Conservation (phyloP, 202 grass and related monocot genomes). For the Elaeis oleifera region DNA sequence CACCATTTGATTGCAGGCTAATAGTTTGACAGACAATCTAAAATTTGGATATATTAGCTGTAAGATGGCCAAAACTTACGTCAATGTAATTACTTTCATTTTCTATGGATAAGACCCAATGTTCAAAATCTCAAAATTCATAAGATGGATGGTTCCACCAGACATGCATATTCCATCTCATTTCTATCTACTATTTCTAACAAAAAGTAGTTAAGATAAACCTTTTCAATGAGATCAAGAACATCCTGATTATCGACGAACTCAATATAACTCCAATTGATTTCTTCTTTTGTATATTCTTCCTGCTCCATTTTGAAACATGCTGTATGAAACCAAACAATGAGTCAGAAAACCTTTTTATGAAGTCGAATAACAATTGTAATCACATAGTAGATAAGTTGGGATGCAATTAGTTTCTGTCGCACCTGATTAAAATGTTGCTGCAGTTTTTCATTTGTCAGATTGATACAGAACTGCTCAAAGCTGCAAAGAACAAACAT, state of each 20-base stretch:
- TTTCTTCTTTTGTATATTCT: constrained; percentile 16
- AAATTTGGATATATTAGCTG: too few species aligned
- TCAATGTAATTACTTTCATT: too few species aligned
- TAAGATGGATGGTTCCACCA: neutral
- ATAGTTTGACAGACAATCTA: too few species aligned
- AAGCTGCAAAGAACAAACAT: constrained; percentile 12
- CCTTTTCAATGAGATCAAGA: constrained; percentile 24
- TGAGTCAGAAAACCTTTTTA: neutral
- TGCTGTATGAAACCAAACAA: neutral
- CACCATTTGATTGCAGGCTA: too few species aligned
- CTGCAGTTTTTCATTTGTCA: constrained; percentile 24
- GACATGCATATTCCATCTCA: neutral
- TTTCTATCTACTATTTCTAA: neutral
- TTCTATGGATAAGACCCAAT: too few species aligned
- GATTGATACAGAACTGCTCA: constrained; percentile 21
- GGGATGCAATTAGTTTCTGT: too few species aligned
- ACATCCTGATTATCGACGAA: constrained; percentile 22
- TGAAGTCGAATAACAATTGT: too few species aligned
- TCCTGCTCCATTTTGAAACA: constrained; percentile 23
- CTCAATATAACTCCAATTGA: constrained; percentile 21
- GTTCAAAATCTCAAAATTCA: too few species aligned
- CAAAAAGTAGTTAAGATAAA: neutral
- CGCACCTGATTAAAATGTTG: constrained; percentile 21
- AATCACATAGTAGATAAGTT: too few species aligned
- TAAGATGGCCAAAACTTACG: too few species aligned